These are phyloP conservation scores for Lachnum nothofagi DNA, from an alignment of 2,329 filamentous ascomycete species.

Conservation along the genomic window DNA sequence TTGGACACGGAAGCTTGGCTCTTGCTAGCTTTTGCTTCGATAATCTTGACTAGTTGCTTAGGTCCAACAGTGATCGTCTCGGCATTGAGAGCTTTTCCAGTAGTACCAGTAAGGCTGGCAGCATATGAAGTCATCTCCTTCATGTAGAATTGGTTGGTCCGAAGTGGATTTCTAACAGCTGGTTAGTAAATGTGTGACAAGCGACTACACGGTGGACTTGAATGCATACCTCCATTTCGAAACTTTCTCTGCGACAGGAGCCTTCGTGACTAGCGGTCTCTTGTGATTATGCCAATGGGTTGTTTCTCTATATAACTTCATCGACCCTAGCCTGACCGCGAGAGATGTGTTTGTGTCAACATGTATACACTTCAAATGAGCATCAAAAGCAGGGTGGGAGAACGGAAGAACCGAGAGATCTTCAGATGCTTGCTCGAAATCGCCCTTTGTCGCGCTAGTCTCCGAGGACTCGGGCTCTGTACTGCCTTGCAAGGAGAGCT, in stretches of 20 bases:
- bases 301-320: slow-evolving; percentile 44
- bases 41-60: slow-evolving; percentile 26
- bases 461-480: slow-evolving; percentile 16
- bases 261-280: slow-evolving; percentile 42
- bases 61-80: slow-evolving; percentile 55
- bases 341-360: slow-evolving; percentile 33
- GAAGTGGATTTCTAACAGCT: slow-evolving; percentile 32
- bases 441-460: slow-evolving; percentile 8
- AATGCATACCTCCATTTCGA: slow-evolving; percentile 31
- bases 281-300: slow-evolving; percentile 61
- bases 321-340: slow-evolving; percentile 16
- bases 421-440: slow-evolving; percentile 13
- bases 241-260: slow-evolving; percentile 39
- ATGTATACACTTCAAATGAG: slow-evolving; percentile 41
- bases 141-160: slow-evolving; percentile 57
- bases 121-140: slow-evolving; percentile 64
- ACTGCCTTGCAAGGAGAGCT: slow-evolving; percentile 29
- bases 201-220: background rate
- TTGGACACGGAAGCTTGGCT: slow-evolving; percentile 10
- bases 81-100: slow-evolving; percentile 58
- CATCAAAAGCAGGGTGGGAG: slow-evolving; percentile 42
- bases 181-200: background rate
- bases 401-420: slow-evolving; percentile 40
- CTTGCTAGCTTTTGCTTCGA: slow-evolving; percentile 27
- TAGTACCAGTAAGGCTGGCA: slow-evolving; percentile 61